Evolutionary conservation across 768 basidiomycete species (phyloP), one percentile per base, ranked within the genome.

Genomic region (Coprinopsis cinerea): DNA sequence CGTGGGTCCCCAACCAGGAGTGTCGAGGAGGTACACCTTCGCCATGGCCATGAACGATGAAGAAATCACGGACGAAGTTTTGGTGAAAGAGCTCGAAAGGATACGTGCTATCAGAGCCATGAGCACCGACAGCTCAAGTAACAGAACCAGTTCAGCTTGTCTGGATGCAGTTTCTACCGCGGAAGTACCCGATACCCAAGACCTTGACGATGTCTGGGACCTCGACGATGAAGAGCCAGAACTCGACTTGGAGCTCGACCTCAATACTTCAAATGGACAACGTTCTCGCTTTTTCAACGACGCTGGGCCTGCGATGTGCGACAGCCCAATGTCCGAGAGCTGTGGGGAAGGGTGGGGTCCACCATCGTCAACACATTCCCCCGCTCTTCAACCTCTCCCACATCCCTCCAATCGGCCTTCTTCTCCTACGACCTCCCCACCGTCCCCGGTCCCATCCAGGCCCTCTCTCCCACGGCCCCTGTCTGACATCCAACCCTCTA

Each of bases 21-120:
- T 44, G 10, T 44, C 39, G 32, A 39, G 55, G 20, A 49, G 52
- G 20, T 71, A 67, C 70, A 74, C 68, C 1, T 66, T 79, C 41
- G 74, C 74, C 1, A 74, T 71, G 59, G 76, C 73, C 14, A 71
- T 79, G 52, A 76, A 70, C 23, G 73, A 78, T 42, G 71, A 77
- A 23, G 71, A 62, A 15, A 65, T 78, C 43, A 68, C 76, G 2
- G 77, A 81, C 57, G 77, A 78, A 54, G 70, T 65, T 28, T 63
- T 81, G 10, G 68, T 80, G 4, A 64, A 72, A 42, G 67, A 67
- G 41, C 65, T 81, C 22, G 78, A 81, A 57, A 61, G 61, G 18
- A 71, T 78, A 54, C 63, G 71, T 25, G 59, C 53, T 25, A 51
- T 34, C 42, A 48, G 27, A 24, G 39, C 32, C 4, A 41, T 44